Conservation (phyloP, 768 basidiomycete species). For the Tubosaeta sp. region DNA sequence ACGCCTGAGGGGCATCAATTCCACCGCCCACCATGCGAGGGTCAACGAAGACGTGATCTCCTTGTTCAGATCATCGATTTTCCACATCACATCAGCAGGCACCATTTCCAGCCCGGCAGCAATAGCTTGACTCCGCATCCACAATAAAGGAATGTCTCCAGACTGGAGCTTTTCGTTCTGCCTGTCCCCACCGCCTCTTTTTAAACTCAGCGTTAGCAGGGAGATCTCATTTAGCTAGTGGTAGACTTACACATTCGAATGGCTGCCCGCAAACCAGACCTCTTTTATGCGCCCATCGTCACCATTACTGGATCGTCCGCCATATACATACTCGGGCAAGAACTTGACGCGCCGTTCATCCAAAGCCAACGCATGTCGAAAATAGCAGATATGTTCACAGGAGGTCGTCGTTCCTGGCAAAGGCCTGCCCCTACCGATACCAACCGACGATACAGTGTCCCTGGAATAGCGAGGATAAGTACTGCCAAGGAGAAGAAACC, state of each 20-base stretch:
- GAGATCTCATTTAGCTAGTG: neutral
- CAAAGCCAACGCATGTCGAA: conserved; percentile 45
- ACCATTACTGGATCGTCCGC: conserved; percentile 12
- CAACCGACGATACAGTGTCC: conserved; percentile 48
- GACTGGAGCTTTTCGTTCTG: conserved; percentile 26
- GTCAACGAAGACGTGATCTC: conserved; percentile 15
- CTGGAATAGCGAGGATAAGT: conserved; percentile 16
- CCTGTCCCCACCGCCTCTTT: conserved; percentile 28
- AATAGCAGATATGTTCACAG: conserved; percentile 36
- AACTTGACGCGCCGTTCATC: conserved; percentile 48
- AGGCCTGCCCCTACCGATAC: conserved; percentile 28
- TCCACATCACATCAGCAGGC: conserved; percentile 27
- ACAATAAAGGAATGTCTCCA: conserved; percentile 25
- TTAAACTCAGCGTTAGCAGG: conserved; percentile 1
- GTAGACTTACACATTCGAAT: conserved; percentile 36
- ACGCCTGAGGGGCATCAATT: conserved; percentile 21
- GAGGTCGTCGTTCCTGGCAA: conserved; percentile 31
- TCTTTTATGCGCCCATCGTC: conserved; percentile 33
- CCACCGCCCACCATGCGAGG: conserved; percentile 21
- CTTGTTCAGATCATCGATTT: conserved; percentile 24
- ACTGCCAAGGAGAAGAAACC: neutral
- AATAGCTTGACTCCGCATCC: conserved; percentile 32
- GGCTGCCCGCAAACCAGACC: conserved; percentile 41
- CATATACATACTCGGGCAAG: conserved; percentile 39
- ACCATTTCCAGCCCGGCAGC: conserved; percentile 21